Evolutionary conservation across 768 basidiomycete species (phyloP).

Genomic region (Calocybe indica): DNA sequence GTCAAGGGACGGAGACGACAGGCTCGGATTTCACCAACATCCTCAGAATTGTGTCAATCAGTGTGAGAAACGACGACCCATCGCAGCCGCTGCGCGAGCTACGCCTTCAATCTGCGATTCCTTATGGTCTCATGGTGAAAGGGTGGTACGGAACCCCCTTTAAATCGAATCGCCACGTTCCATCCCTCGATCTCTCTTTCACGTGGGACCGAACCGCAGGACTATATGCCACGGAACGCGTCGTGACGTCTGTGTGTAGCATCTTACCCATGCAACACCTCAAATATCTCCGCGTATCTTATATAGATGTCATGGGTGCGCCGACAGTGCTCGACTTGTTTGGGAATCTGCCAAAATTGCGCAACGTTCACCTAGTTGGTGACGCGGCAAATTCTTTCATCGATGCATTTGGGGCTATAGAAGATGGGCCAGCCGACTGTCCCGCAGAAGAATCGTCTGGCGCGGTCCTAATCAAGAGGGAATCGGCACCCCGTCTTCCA

Average conservation of each 20-base stretch:
- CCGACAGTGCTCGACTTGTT: conserved; percentile 7
- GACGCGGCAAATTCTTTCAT: conserved; percentile 16
- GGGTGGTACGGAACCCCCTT: too few species aligned
- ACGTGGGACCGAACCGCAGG: too few species aligned
- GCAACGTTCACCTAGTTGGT: conserved; percentile 16
- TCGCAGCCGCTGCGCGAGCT: too few species aligned
- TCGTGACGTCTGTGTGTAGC: not conserved
- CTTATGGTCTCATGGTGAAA: too few species aligned
- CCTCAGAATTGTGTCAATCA: conserved; percentile 1
- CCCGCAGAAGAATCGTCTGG: conserved; percentile 11
- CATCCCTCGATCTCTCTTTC: too few species aligned
- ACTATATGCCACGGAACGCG: too few species aligned
- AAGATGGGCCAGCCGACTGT: too few species aligned
- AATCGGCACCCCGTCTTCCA: conserved; percentile 11
- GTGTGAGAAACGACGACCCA: too few species aligned
- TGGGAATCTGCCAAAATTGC: conserved; percentile 20
- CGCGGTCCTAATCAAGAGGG: conserved; percentile 6
- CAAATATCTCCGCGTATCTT: conserved; percentile 3
- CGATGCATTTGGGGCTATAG: conserved; percentile 11
- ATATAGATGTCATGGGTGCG: too few species aligned
- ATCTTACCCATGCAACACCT: not conserved
- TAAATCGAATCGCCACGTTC: too few species aligned
- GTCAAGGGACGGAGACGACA: conserved; percentile 11
- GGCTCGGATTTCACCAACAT: conserved; percentile 13
- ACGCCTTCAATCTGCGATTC: too few species aligned